Evolutionary conservation across 2,329 filamentous ascomycete species (phyloP).

Genomic region (Thyridium curvatum): DNA sequence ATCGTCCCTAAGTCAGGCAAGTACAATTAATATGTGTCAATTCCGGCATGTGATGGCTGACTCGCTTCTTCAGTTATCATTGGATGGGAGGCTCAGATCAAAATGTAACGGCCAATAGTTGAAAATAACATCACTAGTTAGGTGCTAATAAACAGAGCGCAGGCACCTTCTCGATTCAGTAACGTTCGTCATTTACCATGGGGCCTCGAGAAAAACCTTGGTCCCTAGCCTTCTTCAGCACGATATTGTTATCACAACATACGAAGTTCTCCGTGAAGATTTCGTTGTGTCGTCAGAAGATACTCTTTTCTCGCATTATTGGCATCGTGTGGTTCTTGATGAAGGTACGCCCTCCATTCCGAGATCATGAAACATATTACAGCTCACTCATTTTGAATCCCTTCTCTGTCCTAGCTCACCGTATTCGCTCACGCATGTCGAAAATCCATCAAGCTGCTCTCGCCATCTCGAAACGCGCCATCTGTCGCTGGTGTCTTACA

Average conservation of each 20-base stretch:
- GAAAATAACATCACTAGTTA: too few relatives aligned
- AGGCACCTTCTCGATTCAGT: too few relatives aligned
- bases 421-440: slow-evolving; percentile 24
- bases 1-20: too few relatives aligned
- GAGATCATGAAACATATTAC: slow-evolving; percentile 1
- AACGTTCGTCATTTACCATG: too few relatives aligned
- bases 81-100: too few relatives aligned
- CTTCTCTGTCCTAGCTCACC: slow-evolving; percentile 21
- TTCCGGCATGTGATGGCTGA: too few relatives aligned
- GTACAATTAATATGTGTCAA: too few relatives aligned
- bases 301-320: slow-evolving; percentile 2
- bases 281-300: slow-evolving; percentile 2
- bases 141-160: too few relatives aligned
- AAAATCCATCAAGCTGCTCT: slow-evolving; percentile 20
- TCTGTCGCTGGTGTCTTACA: slow-evolving; percentile 29
- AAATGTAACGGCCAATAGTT: too few relatives aligned
- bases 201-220: too few relatives aligned
- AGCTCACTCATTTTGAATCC: background rate
- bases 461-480: slow-evolving; percentile 14
- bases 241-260: slow-evolving; percentile 22
- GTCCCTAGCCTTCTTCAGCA: slow-evolving; percentile 8
- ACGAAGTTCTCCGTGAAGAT: slow-evolving; percentile 22
- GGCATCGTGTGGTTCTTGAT: slow-evolving; percentile 21
- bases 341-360: too few relatives aligned
- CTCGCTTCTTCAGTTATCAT: too few relatives aligned